Percentiles rank a stretch among this genome's conserved stretches.
These are phyloP conservation scores for Phlyctochytrium arcticum DNA, from an alignment of 192 early-diverging fungal genomes.

Conservation along the genomic window DNA sequence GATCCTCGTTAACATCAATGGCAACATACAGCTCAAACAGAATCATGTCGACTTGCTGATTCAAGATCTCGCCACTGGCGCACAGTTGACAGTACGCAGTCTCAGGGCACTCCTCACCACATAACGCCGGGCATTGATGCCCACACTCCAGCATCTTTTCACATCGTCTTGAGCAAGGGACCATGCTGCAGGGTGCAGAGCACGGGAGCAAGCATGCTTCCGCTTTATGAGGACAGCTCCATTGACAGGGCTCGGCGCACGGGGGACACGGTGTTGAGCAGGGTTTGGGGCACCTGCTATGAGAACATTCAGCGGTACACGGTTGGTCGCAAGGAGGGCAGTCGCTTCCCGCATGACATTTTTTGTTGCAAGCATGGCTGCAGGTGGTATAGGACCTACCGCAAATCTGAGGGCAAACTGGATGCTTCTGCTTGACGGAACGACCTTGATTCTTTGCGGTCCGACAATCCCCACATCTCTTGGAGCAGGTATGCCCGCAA, in stretches of 20 bases:
- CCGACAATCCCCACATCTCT: conserved; percentile 41
- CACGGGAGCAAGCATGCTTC: conserved; percentile 44
- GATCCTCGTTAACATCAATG: conserved; percentile 40
- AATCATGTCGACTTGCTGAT: conserved; percentile 16
- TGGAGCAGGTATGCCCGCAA: conserved; percentile 40
- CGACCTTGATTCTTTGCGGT: background rate
- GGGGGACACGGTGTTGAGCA: conserved; percentile 41
- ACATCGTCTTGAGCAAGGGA: conserved; percentile 57
- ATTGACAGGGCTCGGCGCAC: conserved; percentile 45
- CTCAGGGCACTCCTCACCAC: conserved; percentile 30
- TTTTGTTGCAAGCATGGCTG: conserved; percentile 25
- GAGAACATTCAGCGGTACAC: conserved; percentile 40
- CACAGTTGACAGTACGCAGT: conserved; percentile 24
- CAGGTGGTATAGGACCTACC: too few species aligned
- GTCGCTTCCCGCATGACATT: background rate
- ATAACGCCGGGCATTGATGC: conserved; percentile 34
- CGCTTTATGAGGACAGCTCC: conserved; percentile 53
- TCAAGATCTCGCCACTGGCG: background rate
- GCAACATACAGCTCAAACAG: conserved; percentile 26
- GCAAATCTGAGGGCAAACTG: background rate
- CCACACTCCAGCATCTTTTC: conserved; percentile 27
- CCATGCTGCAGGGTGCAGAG: conserved; percentile 50
- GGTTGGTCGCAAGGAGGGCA: conserved; percentile 42
- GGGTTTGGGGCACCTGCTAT: conserved; percentile 28
- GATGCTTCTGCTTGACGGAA: background rate